Evolutionary conservation across 2,329 filamentous ascomycete species (phyloP).

Genomic region (Zarea fungicola): DNA sequence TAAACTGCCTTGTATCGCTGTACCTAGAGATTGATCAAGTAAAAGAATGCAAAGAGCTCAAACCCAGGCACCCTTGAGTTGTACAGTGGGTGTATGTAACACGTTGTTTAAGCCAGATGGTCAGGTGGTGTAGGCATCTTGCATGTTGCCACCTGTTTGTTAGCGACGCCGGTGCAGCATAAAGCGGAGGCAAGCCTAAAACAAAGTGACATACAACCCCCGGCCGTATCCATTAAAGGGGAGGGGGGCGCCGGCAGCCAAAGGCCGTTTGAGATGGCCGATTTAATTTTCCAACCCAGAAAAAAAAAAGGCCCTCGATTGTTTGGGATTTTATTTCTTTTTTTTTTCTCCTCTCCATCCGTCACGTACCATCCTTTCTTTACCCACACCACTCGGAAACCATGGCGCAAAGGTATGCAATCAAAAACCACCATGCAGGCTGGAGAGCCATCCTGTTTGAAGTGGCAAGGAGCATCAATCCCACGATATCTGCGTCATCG

Average conservation of each 20-base stretch:
- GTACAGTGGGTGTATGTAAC: too few relatives aligned
- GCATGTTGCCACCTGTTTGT: constrained; percentile 9
- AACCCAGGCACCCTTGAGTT: too few relatives aligned
- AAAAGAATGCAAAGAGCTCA: too few relatives aligned
- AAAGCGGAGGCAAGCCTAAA: too few relatives aligned
- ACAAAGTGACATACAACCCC: neutral
- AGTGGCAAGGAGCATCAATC: neutral
- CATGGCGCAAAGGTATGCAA: constrained; percentile 33
- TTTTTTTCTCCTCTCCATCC: neutral
- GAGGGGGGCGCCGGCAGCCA: neutral
- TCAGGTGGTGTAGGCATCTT: neutral
- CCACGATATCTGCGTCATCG: neutral
- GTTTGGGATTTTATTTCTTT: neutral
- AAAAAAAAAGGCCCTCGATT: too few relatives aligned
- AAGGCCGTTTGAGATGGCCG: too few relatives aligned
- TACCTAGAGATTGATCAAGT: too few relatives aligned
- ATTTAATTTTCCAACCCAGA: constrained; percentile 3
- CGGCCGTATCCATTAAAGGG: constrained; percentile 10
- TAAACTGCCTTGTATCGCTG: too few relatives aligned
- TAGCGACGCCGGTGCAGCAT: too few relatives aligned
- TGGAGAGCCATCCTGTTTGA: neutral
- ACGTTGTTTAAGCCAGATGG: neutral
- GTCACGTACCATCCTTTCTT: neutral
- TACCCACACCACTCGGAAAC: constrained; percentile 1
- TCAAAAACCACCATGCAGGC: neutral